Conservation (phyloP, 352 stramenopile species). For the Phytophthora cajani region DNA sequence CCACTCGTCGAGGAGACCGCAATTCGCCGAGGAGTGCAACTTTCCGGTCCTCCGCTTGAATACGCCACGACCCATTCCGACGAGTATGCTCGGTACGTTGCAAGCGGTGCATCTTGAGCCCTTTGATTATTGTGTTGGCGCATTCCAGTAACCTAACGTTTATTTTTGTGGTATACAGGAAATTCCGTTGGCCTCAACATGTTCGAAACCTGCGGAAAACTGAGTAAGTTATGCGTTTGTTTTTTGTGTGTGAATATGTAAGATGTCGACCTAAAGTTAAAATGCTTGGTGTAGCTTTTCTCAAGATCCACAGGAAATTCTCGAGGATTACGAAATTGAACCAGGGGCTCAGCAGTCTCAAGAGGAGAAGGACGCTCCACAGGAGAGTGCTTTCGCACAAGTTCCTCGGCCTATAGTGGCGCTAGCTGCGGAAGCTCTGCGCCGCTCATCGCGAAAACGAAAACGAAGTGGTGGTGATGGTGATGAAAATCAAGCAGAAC, state of each 20-base stretch:
- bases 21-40: conserved; percentile 38
- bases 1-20: conserved; percentile 38
- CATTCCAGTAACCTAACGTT: not conserved
- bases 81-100: conserved; percentile 47
- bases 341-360: conserved; percentile 1
- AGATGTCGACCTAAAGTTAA: conserved; percentile 6
- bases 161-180: conserved; percentile 36
- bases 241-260: conserved; percentile 17
- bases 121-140: not conserved
- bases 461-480: conserved; percentile 31
- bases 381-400: conserved; percentile 47
- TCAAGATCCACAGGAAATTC: conserved; percentile 54
- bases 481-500: conserved; percentile 8
- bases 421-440: conserved; percentile 38
- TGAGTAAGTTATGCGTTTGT: conserved; percentile 44
- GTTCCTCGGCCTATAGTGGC: conserved; percentile 50
- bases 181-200: conserved; percentile 81
- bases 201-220: conserved; percentile 64
- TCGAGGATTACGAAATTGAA: conserved; percentile 55
- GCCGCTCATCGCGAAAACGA: conserved; percentile 43
- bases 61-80: conserved; percentile 49
- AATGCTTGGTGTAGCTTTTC: conserved; percentile 43
- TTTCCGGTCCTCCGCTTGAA: conserved; percentile 56
- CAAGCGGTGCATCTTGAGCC: not conserved
- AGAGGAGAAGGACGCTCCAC: not conserved